Base-by-base conservation (phyloP, 352 stramenopile genomes). In the Blastocystis sp. region DNA sequence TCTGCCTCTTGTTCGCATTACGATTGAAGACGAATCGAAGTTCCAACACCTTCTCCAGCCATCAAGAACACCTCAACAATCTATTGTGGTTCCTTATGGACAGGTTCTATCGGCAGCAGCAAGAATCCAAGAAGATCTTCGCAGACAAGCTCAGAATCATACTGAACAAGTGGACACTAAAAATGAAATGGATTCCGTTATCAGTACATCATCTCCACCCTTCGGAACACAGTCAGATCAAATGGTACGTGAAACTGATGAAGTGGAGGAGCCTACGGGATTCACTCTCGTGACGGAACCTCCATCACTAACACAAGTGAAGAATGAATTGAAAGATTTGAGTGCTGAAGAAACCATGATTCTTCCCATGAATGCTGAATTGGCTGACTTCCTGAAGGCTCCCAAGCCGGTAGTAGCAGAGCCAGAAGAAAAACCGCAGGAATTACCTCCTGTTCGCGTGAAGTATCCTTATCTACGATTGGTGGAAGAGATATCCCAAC, bases 61-160 rank as follows among this genome's bases (percentile, higher is more conserved):
- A 54, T 6, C 9, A 15, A n/a, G 73, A 15, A 58, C 13, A 9
- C 73, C 73, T 33, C 73, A 69, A 22, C 42, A 84, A 15, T 40
- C 22, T 11, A 84, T 84, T 42, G 54, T 84, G 17, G 53, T 84
- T 5, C 73, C 73, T 19, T 84, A 84, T 44, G 51, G 27, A 11
- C 15, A 40, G 7, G 73, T 57, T 54, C 30, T 84, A 19, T 30
- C 44, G n/a, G 42, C 57, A 17, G 73, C 42, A 0, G 44, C 27
- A 57, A 5, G 73, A 9, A 62, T 84, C 17, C 51, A 66, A 24
- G 73, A 84, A 4, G 73, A 84, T 24, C 57, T 51, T n/a, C 37
- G 33, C 3, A 48, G 44, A 51, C 66, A 78, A 56, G 22, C 5
- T 15, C 24, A 35, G 27, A 53, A 13, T 24, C 66, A 19, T 37